Conservation (phyloP, 192 early-diverging fungal species). For the Umbelopsis vinacea region DNA sequence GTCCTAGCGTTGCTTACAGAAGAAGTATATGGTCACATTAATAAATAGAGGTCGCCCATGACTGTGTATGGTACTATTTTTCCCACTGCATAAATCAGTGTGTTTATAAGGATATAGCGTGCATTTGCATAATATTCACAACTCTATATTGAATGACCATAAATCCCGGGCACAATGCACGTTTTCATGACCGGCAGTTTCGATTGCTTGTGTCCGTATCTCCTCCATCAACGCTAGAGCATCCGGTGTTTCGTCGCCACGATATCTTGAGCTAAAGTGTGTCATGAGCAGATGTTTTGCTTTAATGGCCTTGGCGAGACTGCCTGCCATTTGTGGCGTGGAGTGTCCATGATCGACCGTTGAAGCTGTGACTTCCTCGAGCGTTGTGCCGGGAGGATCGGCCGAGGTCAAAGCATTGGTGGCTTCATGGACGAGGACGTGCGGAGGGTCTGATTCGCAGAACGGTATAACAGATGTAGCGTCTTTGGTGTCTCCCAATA, state of each 20-base stretch:
- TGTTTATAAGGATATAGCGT: not conserved
- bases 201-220: slow-evolving; percentile 47
- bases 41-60: too few species aligned
- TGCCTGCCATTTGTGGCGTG: slow-evolving; percentile 60
- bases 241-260: slow-evolving; percentile 49
- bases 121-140: not conserved
- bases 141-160: slow-evolving; percentile 35
- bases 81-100: too few species aligned
- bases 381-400: slow-evolving; percentile 41
- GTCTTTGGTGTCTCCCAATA: slow-evolving; percentile 61
- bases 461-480: slow-evolving; percentile 35
- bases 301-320: slow-evolving; percentile 44
- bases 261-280: slow-evolving; percentile 60
- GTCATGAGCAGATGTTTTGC: slow-evolving; percentile 52
- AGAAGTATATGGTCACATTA: too few species aligned
- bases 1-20: too few species aligned
- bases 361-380: slow-evolving; percentile 36
- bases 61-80: too few species aligned
- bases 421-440: slow-evolving; percentile 59
- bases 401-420: slow-evolving; percentile 54
- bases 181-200: slow-evolving; percentile 47
- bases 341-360: slow-evolving; percentile 58
- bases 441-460: slow-evolving; percentile 18
- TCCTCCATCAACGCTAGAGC: slow-evolving; percentile 55
- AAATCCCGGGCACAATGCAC: slow-evolving; percentile 44